These are phyloP conservation scores for Amaranthus tricolor DNA, from an alignment of 179 eudicot genomes.

Conservation along the genomic window DNA sequence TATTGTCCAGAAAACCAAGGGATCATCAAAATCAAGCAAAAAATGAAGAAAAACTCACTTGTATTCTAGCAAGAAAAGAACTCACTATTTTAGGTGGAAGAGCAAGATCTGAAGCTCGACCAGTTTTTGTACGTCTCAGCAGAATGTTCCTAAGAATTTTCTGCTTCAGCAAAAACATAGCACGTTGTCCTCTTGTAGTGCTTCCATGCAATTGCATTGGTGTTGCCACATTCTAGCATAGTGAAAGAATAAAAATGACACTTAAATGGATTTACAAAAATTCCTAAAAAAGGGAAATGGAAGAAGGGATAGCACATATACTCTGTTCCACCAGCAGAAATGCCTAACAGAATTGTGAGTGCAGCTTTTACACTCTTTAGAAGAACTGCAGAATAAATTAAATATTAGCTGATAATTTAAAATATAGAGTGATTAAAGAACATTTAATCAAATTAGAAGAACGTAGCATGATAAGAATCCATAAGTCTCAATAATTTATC, in stretches of 20 bases:
- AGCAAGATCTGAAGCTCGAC: constrained; percentile 86
- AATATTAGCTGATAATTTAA: constrained; percentile 15
- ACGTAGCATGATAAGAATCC: too few relatives aligned
- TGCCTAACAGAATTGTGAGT: constrained; percentile 75
- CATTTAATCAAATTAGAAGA: neutral
- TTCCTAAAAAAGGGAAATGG: neutral
- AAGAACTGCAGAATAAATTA: constrained; percentile 34
- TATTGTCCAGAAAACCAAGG: constrained; percentile 11
- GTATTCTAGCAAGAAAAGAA: constrained; percentile 4
- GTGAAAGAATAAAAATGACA: constrained; percentile 7
- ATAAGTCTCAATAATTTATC: too few relatives aligned
- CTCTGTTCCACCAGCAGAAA: constrained; percentile 99
- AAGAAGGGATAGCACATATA: constrained; percentile 27
- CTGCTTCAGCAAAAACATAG: constrained; percentile 78
- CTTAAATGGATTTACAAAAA: constrained; percentile 3
- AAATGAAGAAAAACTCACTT: neutral
- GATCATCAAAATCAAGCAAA: constrained; percentile 19
- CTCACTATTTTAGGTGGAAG: constrained; percentile 92
- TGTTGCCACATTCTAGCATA: constrained; percentile 53
- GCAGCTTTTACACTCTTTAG: constrained; percentile 57
- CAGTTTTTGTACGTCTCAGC: constrained; percentile 86
- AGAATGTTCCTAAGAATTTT: constrained; percentile 63
- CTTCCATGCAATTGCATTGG: constrained; percentile 56
- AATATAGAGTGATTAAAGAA: neutral
- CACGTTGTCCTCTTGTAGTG: constrained; percentile 42